Evolutionary conservation across 1,284 basidiomycete species (phyloP), one percentile per base, ranked within the genome.

Genomic region (Termitomyces sp.): DNA sequence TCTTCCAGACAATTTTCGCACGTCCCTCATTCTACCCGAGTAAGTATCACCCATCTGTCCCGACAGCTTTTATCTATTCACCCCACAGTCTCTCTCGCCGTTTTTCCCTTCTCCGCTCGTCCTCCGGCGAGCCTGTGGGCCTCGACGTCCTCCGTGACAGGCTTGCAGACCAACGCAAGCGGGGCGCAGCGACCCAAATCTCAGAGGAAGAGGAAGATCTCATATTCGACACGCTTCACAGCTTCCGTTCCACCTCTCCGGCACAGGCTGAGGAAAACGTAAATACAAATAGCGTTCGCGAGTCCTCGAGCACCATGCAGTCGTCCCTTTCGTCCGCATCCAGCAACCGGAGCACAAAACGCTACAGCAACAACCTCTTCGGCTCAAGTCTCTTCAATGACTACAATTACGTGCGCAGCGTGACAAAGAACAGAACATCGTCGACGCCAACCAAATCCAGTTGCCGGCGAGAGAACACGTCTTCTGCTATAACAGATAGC

Each of bases 331-430:
- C 81, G 31, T 80, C 79, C 42, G 75, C 79, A 2, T 70, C 77
- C 59, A 67, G 66, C 58, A 59, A 62, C 60, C 61, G 75, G 55
- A 77, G 79, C 38, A 72, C 73, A 56, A 86, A 86, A 69, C 79
- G 89, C 49, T 86, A 88, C 67, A 90, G 88, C 73, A 91, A 90
- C 67, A 90, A 91, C 64, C 72, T 92, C 50, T 91, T 91, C 61
- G 85, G 86, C 42, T 89, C 88, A n/a, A 83, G 84, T 30, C 78
- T 83, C 56, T 77, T 89, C 61, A 78, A 84, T 53, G 89, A 92
- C 66, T 82, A 88, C 64, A 75, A 76, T 7, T 88, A 90, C 67
- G 68, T 87, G 60, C 82, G 84, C 57, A 79, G 75, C 61, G 74
- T 79, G 57, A 67, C 67, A 45, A 78, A 73, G 45, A 68, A 69